phyloP scores from a whole-genome alignment of 2,329 filamentous ascomycete species.

The Trichoderma harzianum region DNA sequence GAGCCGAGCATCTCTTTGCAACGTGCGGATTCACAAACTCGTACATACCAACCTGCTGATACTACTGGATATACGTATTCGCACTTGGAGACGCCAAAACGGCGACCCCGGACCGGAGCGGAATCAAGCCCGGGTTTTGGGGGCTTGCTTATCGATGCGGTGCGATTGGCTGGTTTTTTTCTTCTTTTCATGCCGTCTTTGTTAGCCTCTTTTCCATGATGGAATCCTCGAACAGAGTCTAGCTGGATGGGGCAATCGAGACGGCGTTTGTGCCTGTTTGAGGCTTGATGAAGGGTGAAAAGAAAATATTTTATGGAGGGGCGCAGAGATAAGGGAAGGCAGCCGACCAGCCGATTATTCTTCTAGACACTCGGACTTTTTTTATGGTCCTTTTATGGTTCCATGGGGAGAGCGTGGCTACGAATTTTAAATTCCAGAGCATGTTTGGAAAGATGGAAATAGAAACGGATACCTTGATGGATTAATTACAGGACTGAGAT shows the following conservation, averaged over 20 bases:
- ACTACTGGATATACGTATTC: background rate
- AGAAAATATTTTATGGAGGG: background rate
- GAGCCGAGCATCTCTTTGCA: background rate
- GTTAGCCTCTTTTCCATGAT: background rate
- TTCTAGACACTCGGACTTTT: background rate
- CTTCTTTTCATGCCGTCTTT: background rate
- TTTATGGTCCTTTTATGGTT: background rate
- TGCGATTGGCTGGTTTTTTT: background rate
- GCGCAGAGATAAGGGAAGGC: background rate
- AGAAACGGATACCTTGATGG: background rate
- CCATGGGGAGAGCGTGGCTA: no score
- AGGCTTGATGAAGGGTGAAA: background rate
- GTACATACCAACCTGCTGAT: background rate
- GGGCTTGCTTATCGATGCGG: conserved; percentile 1
- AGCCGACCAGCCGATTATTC: background rate
- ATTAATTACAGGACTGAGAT: background rate
- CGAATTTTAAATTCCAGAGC: background rate
- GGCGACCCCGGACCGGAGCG: conserved; percentile 7
- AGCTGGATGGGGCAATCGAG: background rate
- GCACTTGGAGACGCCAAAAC: background rate
- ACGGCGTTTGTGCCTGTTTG: background rate
- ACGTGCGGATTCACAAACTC: background rate
- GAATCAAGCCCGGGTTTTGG: background rate
- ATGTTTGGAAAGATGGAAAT: background rate
- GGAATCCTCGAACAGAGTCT: background rate